These are phyloP conservation scores for Acrocalymma vagum DNA, from an alignment of 2,329 filamentous ascomycete genomes.

Conservation along the genomic window DNA sequence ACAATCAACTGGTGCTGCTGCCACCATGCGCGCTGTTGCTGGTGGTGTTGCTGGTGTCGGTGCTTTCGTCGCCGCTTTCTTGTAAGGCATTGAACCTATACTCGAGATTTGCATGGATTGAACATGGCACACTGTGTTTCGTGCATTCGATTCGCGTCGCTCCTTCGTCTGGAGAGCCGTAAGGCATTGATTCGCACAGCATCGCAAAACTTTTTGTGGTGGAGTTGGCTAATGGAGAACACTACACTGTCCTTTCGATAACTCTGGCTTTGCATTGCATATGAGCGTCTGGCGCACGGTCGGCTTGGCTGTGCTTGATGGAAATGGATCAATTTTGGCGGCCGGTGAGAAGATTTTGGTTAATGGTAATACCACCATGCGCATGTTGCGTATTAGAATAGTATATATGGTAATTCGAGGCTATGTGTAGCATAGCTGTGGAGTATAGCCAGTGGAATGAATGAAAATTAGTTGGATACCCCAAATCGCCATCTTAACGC, in stretches of 20 bases:
- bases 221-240: conserved; percentile 2
- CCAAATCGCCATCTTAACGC: no score
- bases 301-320: conserved; percentile 28
- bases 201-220: conserved; percentile 2
- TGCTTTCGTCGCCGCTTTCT: conserved; percentile 47
- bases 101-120: conserved; percentile 11
- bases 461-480: no score
- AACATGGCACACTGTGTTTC: conserved; percentile 17
- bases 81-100: conserved; percentile 32
- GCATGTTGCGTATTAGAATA: no score
- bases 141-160: conserved; percentile 24
- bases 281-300: conserved; percentile 24
- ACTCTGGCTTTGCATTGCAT: conserved; percentile 35
- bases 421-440: no score
- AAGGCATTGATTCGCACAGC: conserved; percentile 1
- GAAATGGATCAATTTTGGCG: conserved; percentile 17
- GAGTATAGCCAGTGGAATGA: no score
- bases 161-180: conserved; percentile 2
- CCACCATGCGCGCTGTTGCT: conserved; percentile 39
- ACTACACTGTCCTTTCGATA: conserved; percentile 40
- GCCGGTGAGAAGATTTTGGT: conserved; percentile 1
- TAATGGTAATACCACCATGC: no score
- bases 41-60: conserved; percentile 43
- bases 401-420: no score
- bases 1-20: conserved; percentile 31